A percentile compares a stretch with the other conserved stretches of the same genome.
These are phyloP conservation scores for Fusarium udum DNA, from an alignment of 2,329 filamentous ascomycete species.

Conservation along the genomic window DNA sequence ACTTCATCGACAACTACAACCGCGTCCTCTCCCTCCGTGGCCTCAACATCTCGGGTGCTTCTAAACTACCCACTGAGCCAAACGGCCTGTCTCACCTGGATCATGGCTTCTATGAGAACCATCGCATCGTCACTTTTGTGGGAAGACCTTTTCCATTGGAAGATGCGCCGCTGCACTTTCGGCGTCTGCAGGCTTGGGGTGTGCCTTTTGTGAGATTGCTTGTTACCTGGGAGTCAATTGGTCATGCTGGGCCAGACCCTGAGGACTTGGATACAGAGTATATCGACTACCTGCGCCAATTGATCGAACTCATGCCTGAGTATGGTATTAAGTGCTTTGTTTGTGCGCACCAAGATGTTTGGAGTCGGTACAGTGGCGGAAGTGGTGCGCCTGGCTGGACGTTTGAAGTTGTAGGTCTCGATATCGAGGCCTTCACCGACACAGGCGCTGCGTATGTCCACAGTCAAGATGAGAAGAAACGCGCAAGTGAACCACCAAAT, in stretches of 20 bases:
- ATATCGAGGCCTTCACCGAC: constrained; percentile 49
- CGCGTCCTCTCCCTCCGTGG: constrained; percentile 53
- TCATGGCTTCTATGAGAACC: constrained; percentile 53
- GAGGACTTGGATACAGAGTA: constrained; percentile 51
- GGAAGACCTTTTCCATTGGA: constrained; percentile 52
- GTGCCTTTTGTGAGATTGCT: constrained; percentile 52
- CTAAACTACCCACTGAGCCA: constrained; percentile 51
- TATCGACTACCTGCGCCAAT: constrained; percentile 49
- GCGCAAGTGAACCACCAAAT: constrained; percentile 39
- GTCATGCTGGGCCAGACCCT: constrained; percentile 46
- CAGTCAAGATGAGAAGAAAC: constrained; percentile 47
- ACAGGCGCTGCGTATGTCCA: constrained; percentile 50
- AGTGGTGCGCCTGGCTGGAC: constrained; percentile 56
- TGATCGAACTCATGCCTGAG: constrained; percentile 50
- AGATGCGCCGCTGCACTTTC: constrained; percentile 52
- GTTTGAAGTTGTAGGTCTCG: constrained; percentile 52
- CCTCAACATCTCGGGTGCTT: constrained; percentile 54
- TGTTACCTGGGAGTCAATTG: constrained; percentile 55
- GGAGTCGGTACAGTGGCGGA: constrained; percentile 54
- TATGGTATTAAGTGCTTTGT: constrained; percentile 54
- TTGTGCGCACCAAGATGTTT: constrained; percentile 56
- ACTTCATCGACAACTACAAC: constrained; percentile 50
- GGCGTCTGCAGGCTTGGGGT: constrained; percentile 51
- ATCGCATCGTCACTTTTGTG: constrained; percentile 51
- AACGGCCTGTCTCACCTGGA: constrained; percentile 52